phyloP scores from a whole-genome alignment of 2,329 filamentous ascomycete species.

The Canariomyces notabilis region DNA sequence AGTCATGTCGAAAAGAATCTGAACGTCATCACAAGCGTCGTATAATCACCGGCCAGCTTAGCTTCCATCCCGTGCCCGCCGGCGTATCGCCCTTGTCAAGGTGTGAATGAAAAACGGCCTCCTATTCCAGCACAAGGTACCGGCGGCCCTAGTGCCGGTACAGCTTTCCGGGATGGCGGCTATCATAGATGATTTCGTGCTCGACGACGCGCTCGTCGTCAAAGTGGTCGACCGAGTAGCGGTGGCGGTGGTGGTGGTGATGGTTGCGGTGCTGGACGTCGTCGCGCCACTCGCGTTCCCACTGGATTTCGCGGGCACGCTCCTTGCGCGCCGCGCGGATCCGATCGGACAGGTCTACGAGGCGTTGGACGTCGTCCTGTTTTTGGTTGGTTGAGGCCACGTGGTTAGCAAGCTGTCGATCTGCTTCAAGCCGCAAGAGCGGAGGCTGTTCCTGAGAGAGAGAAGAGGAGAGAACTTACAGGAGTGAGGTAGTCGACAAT shows the following conservation, averaged over 20 bases:
- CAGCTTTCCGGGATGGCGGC: conserved; percentile 19
- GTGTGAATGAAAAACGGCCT: no score
- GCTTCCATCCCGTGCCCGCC: no score
- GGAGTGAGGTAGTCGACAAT: conserved; percentile 86
- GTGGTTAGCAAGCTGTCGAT: conserved; percentile 32
- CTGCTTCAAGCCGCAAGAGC: no score
- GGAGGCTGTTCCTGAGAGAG: neutral
- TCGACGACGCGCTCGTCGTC: conserved; percentile 64
- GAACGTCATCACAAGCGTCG: neutral
- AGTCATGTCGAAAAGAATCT: no score
- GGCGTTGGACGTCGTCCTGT: conserved; percentile 79
- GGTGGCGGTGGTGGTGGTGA: conserved; percentile 30
- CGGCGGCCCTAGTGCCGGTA: conserved; percentile 19
- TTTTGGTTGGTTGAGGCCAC: conserved; percentile 4
- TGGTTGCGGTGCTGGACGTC: conserved; percentile 44
- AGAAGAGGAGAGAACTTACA: conserved; percentile 51
- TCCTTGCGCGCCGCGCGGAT: conserved; percentile 62
- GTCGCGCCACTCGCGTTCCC: conserved; percentile 54
- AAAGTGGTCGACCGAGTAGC: conserved; percentile 32
- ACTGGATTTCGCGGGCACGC: conserved; percentile 50
- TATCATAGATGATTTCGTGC: conserved; percentile 62
- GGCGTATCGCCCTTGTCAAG: no score
- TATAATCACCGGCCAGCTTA: no score
- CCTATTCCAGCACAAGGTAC: neutral
- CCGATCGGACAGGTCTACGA: conserved; percentile 77